Conservation (phyloP, 2,329 filamentous ascomycete species). For the Pseudogymnoascus sp. region DNA sequence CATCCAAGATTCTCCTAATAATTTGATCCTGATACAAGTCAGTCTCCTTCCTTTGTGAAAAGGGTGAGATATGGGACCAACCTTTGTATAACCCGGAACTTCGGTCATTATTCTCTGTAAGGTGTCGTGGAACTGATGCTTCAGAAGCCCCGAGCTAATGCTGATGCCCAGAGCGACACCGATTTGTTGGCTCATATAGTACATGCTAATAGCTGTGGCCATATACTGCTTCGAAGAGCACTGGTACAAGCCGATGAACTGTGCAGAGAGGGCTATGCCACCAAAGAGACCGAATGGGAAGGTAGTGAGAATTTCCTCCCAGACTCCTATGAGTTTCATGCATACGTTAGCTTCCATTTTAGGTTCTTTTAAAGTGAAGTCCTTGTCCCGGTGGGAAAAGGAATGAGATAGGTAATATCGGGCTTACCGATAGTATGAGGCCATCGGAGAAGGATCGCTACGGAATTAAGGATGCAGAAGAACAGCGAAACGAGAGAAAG, state of each 20-base stretch:
- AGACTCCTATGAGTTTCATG: neutral
- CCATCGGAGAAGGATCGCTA: constrained; percentile 16
- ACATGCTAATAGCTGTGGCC: constrained; percentile 19
- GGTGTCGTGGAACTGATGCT: constrained; percentile 13
- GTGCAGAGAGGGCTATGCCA: constrained; percentile 17
- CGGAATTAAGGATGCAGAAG: constrained; percentile 13
- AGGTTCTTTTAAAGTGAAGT: neutral
- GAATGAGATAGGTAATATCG: neutral
- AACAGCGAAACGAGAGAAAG: constrained; percentile 16
- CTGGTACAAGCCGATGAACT: constrained; percentile 18
- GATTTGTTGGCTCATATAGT: constrained; percentile 20
- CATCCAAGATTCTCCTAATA: constrained; percentile 15
- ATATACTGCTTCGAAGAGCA: constrained; percentile 18
- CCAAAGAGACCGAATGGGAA: constrained; percentile 18
- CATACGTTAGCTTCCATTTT: neutral
- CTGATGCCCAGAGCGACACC: constrained; percentile 19
- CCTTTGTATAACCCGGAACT: constrained; percentile 14
- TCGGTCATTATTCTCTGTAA: constrained; percentile 12
- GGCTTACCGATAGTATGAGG: constrained; percentile 14
- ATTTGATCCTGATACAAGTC: constrained; percentile 12
- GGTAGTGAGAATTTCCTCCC: constrained; percentile 12
- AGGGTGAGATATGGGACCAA: constrained; percentile 9
- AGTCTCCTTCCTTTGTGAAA: neutral
- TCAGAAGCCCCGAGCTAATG: constrained; percentile 15
- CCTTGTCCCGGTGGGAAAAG: neutral